phyloP scores from a whole-genome alignment of 805 yeast species.

The Candida fluviatilis region DNA sequence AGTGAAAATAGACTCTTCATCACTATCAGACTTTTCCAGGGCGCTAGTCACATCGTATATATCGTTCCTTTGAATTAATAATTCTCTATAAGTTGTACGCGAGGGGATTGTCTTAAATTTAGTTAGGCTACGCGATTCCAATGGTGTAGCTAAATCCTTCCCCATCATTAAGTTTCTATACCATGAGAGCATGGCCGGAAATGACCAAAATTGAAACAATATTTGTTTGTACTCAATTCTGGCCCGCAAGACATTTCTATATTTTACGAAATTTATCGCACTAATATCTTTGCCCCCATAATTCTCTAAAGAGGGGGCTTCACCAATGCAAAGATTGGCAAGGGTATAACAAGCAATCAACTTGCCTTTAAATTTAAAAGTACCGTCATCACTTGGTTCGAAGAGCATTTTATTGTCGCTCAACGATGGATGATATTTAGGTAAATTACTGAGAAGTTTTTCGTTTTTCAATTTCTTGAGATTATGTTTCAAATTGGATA shows the following conservation, averaged over 20 bases:
- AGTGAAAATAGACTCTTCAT: conserved; percentile 1
- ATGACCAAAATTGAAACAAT: conserved; percentile 40
- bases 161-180: conserved; percentile 30
- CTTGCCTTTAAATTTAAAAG: conserved; percentile 17
- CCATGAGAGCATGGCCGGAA: conserved; percentile 37
- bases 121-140: conserved; percentile 23
- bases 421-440: conserved; percentile 16
- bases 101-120: conserved; percentile 24
- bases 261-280: conserved; percentile 19
- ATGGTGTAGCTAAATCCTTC: conserved; percentile 27
- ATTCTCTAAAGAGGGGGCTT: conserved; percentile 31
- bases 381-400: conserved; percentile 27
- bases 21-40: not conserved
- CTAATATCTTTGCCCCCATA: conserved; percentile 12
- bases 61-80: not conserved
- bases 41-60: not conserved
- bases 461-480: conserved; percentile 9
- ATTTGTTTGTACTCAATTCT: conserved; percentile 37
- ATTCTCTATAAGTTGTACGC: conserved; percentile 10
- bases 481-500: conserved; percentile 15
- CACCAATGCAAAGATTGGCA: conserved; percentile 27
- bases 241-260: conserved; percentile 31
- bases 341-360: conserved; percentile 27
- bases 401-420: conserved; percentile 31
- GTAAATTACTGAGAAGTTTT: conserved; percentile 14